Conservation (phyloP, 2,329 filamentous ascomycete genomes). For the Hypomyces perniciosus region DNA sequence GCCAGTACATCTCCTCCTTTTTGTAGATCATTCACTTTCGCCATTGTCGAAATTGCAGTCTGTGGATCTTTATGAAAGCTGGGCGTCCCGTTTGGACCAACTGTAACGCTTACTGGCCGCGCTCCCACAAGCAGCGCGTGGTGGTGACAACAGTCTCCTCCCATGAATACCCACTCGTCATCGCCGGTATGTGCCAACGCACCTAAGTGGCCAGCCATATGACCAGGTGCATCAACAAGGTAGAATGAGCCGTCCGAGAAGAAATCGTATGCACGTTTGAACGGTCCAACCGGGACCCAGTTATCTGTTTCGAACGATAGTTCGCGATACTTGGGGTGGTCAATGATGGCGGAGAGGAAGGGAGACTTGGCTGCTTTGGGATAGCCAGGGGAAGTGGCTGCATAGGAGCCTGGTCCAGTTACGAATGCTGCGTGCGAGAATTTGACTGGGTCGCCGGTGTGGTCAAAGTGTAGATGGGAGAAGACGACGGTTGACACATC, state of each 20-base stretch:
- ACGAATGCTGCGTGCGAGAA: slow-evolving; percentile 1
- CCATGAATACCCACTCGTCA: slow-evolving; percentile 3
- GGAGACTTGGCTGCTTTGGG: background rate
- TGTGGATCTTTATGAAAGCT: slow-evolving; percentile 5
- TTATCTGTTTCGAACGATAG: slow-evolving; percentile 2
- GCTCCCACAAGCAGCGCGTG: background rate
- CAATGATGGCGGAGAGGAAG: slow-evolving; percentile 1
- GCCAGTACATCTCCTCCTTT: background rate
- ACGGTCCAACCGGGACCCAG: slow-evolving; percentile 4
- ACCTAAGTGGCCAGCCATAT: slow-evolving; percentile 2
- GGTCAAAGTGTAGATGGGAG: slow-evolving; percentile 5
- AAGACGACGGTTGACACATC: slow-evolving; percentile 1
- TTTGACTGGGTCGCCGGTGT: slow-evolving; percentile 2
- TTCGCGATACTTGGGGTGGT: slow-evolving; percentile 1
- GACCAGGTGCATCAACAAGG: slow-evolving; percentile 1
- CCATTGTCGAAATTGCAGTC: slow-evolving; percentile 1
- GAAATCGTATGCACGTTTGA: slow-evolving; percentile 1
- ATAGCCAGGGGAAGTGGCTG: background rate
- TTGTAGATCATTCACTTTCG: background rate
- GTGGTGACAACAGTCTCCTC: slow-evolving; percentile 5
- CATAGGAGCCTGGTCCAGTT: background rate
- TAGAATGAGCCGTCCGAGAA: slow-evolving; percentile 3
- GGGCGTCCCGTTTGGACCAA: background rate
- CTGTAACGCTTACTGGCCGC: background rate
- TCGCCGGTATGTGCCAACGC: background rate